phyloP scores from a whole-genome alignment of 164 flowering plant genomes.

The Vitis riparia region DNA sequence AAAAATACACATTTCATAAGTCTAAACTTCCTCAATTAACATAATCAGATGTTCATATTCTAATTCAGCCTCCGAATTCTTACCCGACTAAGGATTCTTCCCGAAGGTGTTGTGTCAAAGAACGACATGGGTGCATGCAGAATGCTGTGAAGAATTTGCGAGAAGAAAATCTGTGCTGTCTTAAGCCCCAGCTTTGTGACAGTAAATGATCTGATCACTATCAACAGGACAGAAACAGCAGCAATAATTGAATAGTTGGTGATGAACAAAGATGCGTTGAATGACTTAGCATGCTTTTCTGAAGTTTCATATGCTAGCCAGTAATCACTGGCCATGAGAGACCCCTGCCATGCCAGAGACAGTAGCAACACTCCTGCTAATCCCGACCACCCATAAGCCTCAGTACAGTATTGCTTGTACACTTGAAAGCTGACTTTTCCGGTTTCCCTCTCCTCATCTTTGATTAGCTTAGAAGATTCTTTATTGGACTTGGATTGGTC shows the following conservation, averaged over 20 bases:
- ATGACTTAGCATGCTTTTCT: constrained; percentile 41
- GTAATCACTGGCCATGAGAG: constrained; percentile 79
- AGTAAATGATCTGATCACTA: constrained; percentile 44
- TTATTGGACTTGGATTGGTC: constrained; percentile 35
- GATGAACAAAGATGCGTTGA: constrained; percentile 65
- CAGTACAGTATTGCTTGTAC: constrained; percentile 77
- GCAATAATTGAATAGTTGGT: constrained; percentile 61
- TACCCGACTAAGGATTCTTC: constrained; percentile 94
- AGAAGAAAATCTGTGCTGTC: constrained; percentile 81
- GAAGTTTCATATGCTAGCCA: constrained; percentile 97
- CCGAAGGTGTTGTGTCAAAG: constrained; percentile 97
- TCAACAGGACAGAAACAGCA: constrained; percentile 47
- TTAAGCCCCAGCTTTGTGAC: constrained; percentile 66
- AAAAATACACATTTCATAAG: constrained; percentile 3
- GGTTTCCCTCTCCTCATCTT: constrained; percentile 86
- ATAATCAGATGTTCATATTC: not conserved
- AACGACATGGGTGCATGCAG: constrained; percentile 98
- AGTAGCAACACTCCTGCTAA: constrained; percentile 38
- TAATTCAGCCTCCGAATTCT: constrained; percentile 9
- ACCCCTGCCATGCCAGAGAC: constrained; percentile 67
- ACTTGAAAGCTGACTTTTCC: constrained; percentile 73
- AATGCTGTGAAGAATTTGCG: constrained; percentile 68
- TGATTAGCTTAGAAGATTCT: constrained; percentile 67
- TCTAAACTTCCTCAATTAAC: not conserved
- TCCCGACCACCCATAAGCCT: constrained; percentile 98